These are phyloP conservation scores for Saturnispora galanensis DNA, from an alignment of 805 yeast species.

Conservation along the genomic window DNA sequence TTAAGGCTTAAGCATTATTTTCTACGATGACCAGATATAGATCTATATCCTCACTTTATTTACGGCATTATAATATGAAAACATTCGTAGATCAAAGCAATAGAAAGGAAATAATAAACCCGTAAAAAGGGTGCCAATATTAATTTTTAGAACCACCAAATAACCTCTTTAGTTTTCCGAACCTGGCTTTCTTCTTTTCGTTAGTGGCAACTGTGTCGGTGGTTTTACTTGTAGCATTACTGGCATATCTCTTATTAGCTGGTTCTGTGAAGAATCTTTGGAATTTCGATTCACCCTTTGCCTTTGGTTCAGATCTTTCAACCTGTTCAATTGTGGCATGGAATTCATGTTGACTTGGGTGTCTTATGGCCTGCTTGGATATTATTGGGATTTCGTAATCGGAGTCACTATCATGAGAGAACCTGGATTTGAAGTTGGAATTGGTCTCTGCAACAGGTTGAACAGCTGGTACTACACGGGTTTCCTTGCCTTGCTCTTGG, in stretches of 20 bases:
- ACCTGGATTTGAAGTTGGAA: slow-evolving; percentile 39
- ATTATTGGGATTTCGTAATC: slow-evolving; percentile 32
- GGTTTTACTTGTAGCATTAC: slow-evolving; percentile 8
- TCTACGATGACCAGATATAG: too few relatives aligned
- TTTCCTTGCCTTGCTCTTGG: too few relatives aligned
- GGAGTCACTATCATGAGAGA: slow-evolving; percentile 51
- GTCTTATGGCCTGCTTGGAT: not conserved
- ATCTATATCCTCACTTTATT: too few relatives aligned
- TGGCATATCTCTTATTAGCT: slow-evolving; percentile 8
- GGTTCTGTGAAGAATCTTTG: slow-evolving; percentile 14
- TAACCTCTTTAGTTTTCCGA: slow-evolving; percentile 27
- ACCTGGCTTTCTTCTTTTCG: slow-evolving; percentile 23
- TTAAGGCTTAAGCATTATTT: too few relatives aligned
- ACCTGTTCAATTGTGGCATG: not conserved
- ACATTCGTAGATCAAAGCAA: too few relatives aligned
- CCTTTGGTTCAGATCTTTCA: not conserved
- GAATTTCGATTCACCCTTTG: slow-evolving; percentile 10
- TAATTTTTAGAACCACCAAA: slow-evolving; percentile 20
- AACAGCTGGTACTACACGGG: too few relatives aligned
- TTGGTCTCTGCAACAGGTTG: slow-evolving; percentile 1
- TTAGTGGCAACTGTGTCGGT: slow-evolving; percentile 23
- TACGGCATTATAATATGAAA: too few relatives aligned
- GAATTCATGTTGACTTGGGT: not conserved
- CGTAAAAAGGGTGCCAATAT: too few relatives aligned
- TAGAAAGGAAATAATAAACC: too few relatives aligned